These are phyloP conservation scores for Capsicum rhomboideum DNA, from an alignment of 257 asterid species.

Conservation along the genomic window DNA sequence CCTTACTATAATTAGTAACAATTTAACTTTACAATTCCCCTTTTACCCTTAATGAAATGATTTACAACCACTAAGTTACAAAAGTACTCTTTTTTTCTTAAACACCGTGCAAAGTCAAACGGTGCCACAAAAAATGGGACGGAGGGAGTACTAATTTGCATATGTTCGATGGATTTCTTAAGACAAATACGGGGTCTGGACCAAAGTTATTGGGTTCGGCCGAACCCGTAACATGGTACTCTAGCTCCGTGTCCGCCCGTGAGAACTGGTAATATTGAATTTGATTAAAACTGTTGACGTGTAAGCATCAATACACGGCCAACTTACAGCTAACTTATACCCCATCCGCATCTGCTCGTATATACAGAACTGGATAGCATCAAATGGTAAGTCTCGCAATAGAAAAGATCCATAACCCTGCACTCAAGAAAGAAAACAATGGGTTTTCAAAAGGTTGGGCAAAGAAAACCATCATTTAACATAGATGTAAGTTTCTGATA, in stretches of 20 bases:
- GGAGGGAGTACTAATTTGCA: too few relatives aligned
- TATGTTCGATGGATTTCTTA: too few relatives aligned
- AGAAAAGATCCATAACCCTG: conserved; percentile 71
- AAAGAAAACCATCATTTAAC: background rate
- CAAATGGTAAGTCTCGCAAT: conserved; percentile 65
- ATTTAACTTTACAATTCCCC: too few relatives aligned
- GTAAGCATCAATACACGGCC: background rate
- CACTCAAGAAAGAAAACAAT: background rate
- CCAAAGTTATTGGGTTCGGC: too few relatives aligned
- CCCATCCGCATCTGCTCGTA: conserved; percentile 65
- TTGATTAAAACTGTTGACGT: background rate
- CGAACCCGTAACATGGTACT: background rate
- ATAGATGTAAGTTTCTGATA: background rate
- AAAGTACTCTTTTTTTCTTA: too few relatives aligned
- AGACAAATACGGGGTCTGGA: too few relatives aligned
- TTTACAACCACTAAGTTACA: too few relatives aligned
- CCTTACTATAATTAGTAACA: too few relatives aligned
- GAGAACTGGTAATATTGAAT: background rate
- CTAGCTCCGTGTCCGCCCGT: background rate
- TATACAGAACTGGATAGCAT: conserved; percentile 65
- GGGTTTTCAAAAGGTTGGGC: background rate
- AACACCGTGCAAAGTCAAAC: too few relatives aligned
- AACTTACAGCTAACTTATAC: conserved; percentile 59
- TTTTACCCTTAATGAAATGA: too few relatives aligned
- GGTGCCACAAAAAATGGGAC: too few relatives aligned